Conservation (phyloP, 768 basidiomycete genomes). For the Leccinellum luteum region DNA sequence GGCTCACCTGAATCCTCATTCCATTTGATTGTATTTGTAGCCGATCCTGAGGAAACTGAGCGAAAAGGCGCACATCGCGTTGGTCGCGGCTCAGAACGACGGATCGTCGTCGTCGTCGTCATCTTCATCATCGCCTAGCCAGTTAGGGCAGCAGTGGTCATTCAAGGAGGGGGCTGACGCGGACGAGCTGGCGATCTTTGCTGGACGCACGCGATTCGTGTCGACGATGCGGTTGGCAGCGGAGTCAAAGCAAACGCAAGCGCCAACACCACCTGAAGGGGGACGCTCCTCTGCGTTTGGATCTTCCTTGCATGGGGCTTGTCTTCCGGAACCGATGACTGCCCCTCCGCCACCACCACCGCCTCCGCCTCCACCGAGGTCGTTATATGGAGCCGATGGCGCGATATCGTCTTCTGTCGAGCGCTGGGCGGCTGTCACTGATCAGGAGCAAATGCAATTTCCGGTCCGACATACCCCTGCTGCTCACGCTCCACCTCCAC, state of each 20-base stretch:
- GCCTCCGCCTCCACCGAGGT: not conserved
- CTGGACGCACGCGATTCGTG: slow-evolving; percentile 63
- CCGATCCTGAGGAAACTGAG: slow-evolving; percentile 57
- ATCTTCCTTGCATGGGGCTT: not conserved
- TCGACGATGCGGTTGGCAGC: slow-evolving; percentile 39
- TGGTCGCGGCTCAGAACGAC: slow-evolving; percentile 42
- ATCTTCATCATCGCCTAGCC: slow-evolving; percentile 4
- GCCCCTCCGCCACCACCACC: not conserved
- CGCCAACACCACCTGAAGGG: not conserved
- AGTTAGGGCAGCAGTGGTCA: slow-evolving; percentile 45
- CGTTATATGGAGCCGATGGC: slow-evolving; percentile 15
- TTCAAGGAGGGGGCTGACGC: slow-evolving; percentile 51
- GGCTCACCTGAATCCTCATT: not conserved
- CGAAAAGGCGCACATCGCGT: slow-evolving; percentile 63
- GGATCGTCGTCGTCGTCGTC: slow-evolving; percentile 9
- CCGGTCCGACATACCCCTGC: not conserved
- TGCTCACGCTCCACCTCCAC: not conserved
- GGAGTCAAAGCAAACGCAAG: slow-evolving; percentile 15
- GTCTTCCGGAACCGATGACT: not conserved
- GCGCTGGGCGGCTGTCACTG: slow-evolving; percentile 13
- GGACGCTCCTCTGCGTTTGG: slow-evolving; percentile 4
- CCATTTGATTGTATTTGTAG: slow-evolving; percentile 23
- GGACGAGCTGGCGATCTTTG: slow-evolving; percentile 69
- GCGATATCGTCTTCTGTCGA: slow-evolving; percentile 10
- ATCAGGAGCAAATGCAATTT: slow-evolving; percentile 12